Conservation (phyloP, 2,329 filamentous ascomycete genomes). For the Exophiala viscosa region DNA sequence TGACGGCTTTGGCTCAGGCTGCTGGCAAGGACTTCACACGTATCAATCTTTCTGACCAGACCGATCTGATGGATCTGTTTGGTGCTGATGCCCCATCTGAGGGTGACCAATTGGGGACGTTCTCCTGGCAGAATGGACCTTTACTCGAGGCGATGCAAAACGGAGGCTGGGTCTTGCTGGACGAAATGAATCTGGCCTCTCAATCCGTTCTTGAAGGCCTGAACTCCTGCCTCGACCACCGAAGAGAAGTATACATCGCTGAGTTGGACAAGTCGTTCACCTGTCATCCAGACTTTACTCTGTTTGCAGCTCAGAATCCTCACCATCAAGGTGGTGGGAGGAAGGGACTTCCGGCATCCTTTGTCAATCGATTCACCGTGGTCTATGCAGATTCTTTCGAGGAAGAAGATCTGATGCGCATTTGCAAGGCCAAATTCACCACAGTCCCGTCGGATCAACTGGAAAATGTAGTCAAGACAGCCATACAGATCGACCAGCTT, state of each 20-base stretch:
- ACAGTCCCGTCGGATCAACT: conserved; percentile 58
- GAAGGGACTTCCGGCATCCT: conserved; percentile 90
- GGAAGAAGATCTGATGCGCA: conserved; percentile 73
- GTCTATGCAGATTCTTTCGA: conserved; percentile 93
- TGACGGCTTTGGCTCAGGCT: conserved; percentile 75
- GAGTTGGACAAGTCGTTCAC: conserved; percentile 93
- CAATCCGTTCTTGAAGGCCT: conserved; percentile 94
- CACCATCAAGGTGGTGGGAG: conserved; percentile 94
- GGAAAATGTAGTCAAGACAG: conserved; percentile 68
- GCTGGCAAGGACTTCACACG: conserved; percentile 80
- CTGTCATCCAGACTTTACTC: conserved; percentile 81
- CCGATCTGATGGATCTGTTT: conserved; percentile 94
- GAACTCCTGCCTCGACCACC: conserved; percentile 93
- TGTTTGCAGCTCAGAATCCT: conserved; percentile 96
- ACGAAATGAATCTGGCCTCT: conserved; percentile 98
- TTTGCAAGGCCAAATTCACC: conserved; percentile 75
- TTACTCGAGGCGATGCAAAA: conserved; percentile 96
- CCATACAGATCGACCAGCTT: conserved; percentile 72
- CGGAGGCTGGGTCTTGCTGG: conserved; percentile 92
- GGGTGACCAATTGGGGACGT: conserved; percentile 83
- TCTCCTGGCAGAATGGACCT: conserved; percentile 92
- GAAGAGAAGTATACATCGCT: conserved; percentile 86
- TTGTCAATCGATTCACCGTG: conserved; percentile 96
- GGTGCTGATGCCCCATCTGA: conserved; percentile 94
- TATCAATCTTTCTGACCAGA: conserved; percentile 97